These are phyloP conservation scores for Bipolaris sorokiniana DNA, from an alignment of 2,329 filamentous ascomycete genomes.

Conservation along the genomic window DNA sequence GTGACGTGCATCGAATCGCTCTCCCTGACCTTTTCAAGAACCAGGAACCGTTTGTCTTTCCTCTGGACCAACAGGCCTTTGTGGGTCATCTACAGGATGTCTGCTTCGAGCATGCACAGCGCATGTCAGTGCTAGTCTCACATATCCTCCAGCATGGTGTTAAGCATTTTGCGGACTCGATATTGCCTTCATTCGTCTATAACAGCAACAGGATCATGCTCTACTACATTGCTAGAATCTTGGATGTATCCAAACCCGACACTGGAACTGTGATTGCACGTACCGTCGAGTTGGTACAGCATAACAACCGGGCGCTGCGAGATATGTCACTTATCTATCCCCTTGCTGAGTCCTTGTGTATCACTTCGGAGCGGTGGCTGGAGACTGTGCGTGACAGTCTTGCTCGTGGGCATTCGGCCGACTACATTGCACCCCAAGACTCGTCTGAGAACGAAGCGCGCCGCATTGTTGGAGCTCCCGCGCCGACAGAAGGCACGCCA, in stretches of 20 bases:
- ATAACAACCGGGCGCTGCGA: slow-evolving; percentile 40
- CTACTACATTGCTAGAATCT: slow-evolving; percentile 40
- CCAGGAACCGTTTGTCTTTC: slow-evolving; percentile 39
- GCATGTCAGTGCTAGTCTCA: slow-evolving; percentile 36
- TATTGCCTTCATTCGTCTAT: slow-evolving; percentile 43
- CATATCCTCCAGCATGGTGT: slow-evolving; percentile 41
- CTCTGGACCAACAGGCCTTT: slow-evolving; percentile 32
- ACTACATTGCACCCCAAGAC: slow-evolving; percentile 41
- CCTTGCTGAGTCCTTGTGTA: slow-evolving; percentile 38
- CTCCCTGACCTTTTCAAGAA: slow-evolving; percentile 42
- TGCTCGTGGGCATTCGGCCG: slow-evolving; percentile 32
- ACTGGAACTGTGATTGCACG: slow-evolving; percentile 33
- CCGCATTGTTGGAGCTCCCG: slow-evolving; percentile 31
- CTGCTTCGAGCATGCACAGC: slow-evolving; percentile 43
- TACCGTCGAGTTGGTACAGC: slow-evolving; percentile 39
- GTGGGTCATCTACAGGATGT: slow-evolving; percentile 35
- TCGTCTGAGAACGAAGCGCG: slow-evolving; percentile 35
- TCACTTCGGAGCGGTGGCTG: slow-evolving; percentile 41
- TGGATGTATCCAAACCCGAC: slow-evolving; percentile 36
- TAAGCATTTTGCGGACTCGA: slow-evolving; percentile 43
- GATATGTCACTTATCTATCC: slow-evolving; percentile 44
- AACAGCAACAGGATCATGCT: slow-evolving; percentile 46
- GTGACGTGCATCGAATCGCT: slow-evolving; percentile 41
- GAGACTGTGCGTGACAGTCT: slow-evolving; percentile 40
- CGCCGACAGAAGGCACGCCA: slow-evolving; percentile 17